phyloP scores from a whole-genome alignment of 768 basidiomycete genomes.

The Candolleomyces aberdarensis region DNA sequence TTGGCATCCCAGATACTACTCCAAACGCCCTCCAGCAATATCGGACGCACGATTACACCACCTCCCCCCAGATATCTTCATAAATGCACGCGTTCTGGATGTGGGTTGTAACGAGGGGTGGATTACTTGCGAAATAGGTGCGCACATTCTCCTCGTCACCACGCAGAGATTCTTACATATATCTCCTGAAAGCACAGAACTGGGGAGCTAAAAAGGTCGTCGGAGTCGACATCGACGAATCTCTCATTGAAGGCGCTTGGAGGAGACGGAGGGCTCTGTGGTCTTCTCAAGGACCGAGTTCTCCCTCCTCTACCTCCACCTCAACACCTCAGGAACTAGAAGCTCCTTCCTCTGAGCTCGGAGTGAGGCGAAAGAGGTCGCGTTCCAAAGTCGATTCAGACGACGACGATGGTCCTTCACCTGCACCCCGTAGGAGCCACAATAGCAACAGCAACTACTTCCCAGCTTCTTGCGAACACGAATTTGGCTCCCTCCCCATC shows the following conservation, averaged over 20 bases:
- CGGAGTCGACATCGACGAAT: slow-evolving; percentile 84
- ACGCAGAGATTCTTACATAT: not conserved
- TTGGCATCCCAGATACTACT: slow-evolving; percentile 56
- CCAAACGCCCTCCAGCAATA: slow-evolving; percentile 56
- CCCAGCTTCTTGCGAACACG: slow-evolving; percentile 73
- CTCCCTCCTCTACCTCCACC: not conserved
- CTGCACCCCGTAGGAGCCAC: not conserved
- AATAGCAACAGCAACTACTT: slow-evolving; percentile 49
- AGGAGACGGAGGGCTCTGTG: slow-evolving; percentile 64
- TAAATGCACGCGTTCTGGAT: slow-evolving; percentile 64
- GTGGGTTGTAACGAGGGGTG: slow-evolving; percentile 86
- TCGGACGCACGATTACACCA: slow-evolving; percentile 63
- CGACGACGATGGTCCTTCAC: not conserved
- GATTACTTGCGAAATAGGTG: slow-evolving; percentile 86
- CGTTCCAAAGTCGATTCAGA: not conserved
- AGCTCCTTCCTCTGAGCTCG: too few species aligned
- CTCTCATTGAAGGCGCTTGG: slow-evolving; percentile 75
- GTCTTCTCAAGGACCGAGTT: slow-evolving; percentile 56
- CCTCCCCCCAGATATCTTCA: slow-evolving; percentile 53
- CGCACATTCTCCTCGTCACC: slow-evolving; percentile 5
- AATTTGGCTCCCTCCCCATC: slow-evolving; percentile 71
- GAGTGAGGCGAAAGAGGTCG: too few species aligned
- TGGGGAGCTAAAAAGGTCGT: slow-evolving; percentile 63
- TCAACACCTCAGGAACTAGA: not conserved
- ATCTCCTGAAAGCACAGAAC: slow-evolving; percentile 51